Evolutionary conservation across 495 filamentous ascomycete genomes (phyloP).

Genomic region (Tuber brumale): DNA sequence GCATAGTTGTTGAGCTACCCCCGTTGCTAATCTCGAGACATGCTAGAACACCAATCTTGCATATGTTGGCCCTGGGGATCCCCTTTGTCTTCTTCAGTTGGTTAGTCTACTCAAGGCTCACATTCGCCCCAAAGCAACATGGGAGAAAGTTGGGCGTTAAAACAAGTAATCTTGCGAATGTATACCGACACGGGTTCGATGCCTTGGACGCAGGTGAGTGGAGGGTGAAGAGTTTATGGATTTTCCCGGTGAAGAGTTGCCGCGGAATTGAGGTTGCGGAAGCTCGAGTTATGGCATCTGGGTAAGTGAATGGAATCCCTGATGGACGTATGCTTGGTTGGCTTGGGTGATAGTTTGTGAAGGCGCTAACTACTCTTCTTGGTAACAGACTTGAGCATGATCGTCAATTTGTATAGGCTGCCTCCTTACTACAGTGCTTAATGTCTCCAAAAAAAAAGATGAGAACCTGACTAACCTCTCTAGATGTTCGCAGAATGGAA

Average conservation of each 20-base stretch:
- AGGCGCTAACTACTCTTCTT: not conserved
- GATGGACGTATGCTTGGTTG: not conserved
- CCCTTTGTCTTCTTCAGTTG: conserved; percentile 15
- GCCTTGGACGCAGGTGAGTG: conserved; percentile 40
- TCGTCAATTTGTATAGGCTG: conserved; percentile 58
- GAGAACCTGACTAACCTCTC: not conserved
- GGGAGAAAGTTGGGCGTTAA: conserved; percentile 17
- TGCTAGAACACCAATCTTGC: not conserved
- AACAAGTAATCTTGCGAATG: conserved; percentile 40
- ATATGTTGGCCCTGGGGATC: conserved; percentile 13
- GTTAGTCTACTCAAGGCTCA: conserved; percentile 10
- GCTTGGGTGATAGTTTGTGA: not conserved
- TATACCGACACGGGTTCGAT: conserved; percentile 36
- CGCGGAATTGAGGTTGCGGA: conserved; percentile 65
- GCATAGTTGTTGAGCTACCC: not conserved
- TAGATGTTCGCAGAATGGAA: conserved; percentile 39
- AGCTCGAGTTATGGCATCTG: conserved; percentile 61
- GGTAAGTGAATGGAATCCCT: conserved; percentile 40
- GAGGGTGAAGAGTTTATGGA: conserved; percentile 71
- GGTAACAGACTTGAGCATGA: conserved; percentile 59
- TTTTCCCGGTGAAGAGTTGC: conserved; percentile 87
- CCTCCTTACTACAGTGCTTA: not conserved
- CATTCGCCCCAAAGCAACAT: not conserved
- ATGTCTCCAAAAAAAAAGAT: not conserved
- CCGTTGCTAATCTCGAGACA: not conserved